Base-by-base conservation (phyloP, 768 basidiomycete genomes). In the Suillus cothurnatus region DNA sequence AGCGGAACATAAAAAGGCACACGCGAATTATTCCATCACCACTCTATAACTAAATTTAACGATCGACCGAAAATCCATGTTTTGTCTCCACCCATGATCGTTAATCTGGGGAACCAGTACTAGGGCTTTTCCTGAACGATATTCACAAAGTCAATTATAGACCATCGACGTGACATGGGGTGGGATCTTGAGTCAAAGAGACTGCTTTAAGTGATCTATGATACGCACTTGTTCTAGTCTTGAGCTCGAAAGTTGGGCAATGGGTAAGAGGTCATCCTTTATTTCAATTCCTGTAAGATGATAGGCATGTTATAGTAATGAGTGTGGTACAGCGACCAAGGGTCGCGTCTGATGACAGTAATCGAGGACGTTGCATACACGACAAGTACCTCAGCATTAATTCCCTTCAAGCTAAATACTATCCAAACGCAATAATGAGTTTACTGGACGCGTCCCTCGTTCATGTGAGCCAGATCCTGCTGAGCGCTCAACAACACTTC, bases 391-490 rank as follows among this genome's bases (percentile, higher is more conserved):
- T 41, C n/a, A 1, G 39, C 21, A 59, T 41, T 21, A 31, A 21
- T 21, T 28, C 23, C 28, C 6, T 41, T 21, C 26, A 12, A 21
- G 31, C 26, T 28, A 36, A 9, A 41, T 59, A n/a, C 28, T 28
- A 31, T 21, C 12, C 21, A 11, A 39, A 28, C 8, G 3, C 11
- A 26, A 39, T 23, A 59, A 28, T 41, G 17, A 39, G 8, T 19
- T 59, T 21, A 59, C 58, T 59, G 26, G 39, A 59, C 58, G 26
- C 34, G 58, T 6, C 58, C 26, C 38, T 59, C 41, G 39, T 41
- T 39, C 58, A 59, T 59, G 11, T 31, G 39, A 28, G 58, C 58
- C 36, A 59, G 58, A 41, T 59, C 58, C 21, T 59, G 58, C 39
- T 59, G 39, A 14, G 58, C 41, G 26, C 39, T 59, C 39, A 59